Base-by-base conservation (phyloP, 225 moss, liverwort and hornwort species). In the Takakia lepidozioides region DNA sequence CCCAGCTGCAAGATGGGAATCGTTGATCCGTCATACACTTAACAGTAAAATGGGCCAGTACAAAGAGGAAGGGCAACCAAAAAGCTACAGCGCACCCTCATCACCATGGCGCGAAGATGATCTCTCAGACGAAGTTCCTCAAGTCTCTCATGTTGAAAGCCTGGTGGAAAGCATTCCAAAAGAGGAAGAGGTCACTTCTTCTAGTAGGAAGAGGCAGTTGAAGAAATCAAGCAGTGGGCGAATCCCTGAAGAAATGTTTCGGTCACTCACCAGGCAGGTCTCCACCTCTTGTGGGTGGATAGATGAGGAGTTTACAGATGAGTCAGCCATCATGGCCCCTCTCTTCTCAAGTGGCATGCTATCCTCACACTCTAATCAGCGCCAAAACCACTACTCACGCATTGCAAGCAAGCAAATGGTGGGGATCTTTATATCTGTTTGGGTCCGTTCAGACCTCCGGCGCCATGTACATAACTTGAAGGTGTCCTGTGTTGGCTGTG, bases 361-460 rank as follows among this genome's bases (percentile, higher is more conserved):
- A 6, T 43, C 70, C 7, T 32, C 8, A 6, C 7, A 11, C 11
- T 32, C 32, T 7, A 32, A 11, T 32, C 7, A 32, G 11, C 8
- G 8, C 15, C 65, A 67, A 13, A n/a, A n/a, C n/a, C n/a, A n/a
- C n/a, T 98, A 75, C 55, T 69, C 49, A 46, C 80, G 85, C 61
- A 71, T 98, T 60, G 95, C 87, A 50, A 98, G 95, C 58, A 98
- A 91, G 59, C 95, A 98, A 65, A 87, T 91, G 91, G 95, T 98
- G 58, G 95, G 95, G 59, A 40, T 98, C 24, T 87, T 98, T 54
- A 67, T 91, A 39, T 70, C 87, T 42, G 65, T 98, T 35, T 98
- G 91, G 95, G 87, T 91, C 54, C 72, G 85, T 51, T 64, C 87
- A 19, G 78, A 78, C 21, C 74, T 98, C 22, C 72, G 87, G 30